Conservation (phyloP, 2,329 filamentous ascomycete genomes). For the Aspergillus quadricinctus region DNA sequence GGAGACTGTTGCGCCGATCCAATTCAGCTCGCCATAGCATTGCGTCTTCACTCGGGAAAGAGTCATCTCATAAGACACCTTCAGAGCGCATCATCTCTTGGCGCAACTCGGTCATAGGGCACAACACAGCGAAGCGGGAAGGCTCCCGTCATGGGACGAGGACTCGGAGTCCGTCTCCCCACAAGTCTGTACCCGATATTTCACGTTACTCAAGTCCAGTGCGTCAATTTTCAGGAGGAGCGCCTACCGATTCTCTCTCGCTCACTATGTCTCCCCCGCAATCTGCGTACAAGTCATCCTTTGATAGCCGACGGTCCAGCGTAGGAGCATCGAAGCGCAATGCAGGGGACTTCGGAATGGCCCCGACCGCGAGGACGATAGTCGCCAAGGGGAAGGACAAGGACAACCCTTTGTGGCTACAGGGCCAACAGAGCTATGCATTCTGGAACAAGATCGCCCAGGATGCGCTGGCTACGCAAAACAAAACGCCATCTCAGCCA, state of each 20-base stretch:
- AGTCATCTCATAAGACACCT: constrained; percentile 44
- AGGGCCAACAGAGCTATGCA: constrained; percentile 49
- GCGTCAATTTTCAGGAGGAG: constrained; percentile 16
- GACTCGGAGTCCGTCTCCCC: constrained; percentile 47
- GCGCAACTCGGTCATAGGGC: constrained; percentile 65
- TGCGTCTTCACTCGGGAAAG: constrained; percentile 43
- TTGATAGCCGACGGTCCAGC: constrained; percentile 18
- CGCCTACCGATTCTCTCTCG: constrained; percentile 25
- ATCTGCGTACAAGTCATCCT: constrained; percentile 21
- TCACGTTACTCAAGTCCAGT: constrained; percentile 22
- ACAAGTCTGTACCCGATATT: constrained; percentile 34
- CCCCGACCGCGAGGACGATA: constrained; percentile 18
- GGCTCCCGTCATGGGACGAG: constrained; percentile 28
- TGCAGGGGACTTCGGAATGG: constrained; percentile 5
- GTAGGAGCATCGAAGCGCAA: constrained; percentile 11
- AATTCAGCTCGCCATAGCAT: constrained; percentile 54
- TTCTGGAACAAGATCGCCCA: constrained; percentile 49
- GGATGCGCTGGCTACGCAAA: constrained; percentile 32
- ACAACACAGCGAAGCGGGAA: constrained; percentile 48
- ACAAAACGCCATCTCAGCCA: constrained; percentile 15
- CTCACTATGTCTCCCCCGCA: constrained; percentile 24
- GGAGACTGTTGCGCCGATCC: constrained; percentile 54
- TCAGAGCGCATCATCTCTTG: constrained; percentile 82
- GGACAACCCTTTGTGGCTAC: constrained; percentile 45
- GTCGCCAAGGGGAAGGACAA: constrained; percentile 22